Evolutionary conservation across 331 rosid genomes (phyloP).

Genomic region (Quercus tomentella): DNA sequence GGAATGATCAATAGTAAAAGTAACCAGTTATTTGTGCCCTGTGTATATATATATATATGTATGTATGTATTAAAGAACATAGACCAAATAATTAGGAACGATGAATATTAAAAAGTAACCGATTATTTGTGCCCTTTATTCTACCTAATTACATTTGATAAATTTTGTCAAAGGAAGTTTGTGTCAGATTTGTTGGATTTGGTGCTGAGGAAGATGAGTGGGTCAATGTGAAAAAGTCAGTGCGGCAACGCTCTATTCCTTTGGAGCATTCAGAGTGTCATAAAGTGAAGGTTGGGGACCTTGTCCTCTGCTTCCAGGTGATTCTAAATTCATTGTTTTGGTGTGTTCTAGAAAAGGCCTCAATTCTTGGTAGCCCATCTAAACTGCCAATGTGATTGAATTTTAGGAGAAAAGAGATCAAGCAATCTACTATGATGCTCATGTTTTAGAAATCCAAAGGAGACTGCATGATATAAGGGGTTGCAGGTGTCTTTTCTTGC

Average conservation of each 20-base stretch:
- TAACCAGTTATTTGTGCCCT: background rate
- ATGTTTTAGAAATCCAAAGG: constrained; percentile 64
- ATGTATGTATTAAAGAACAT: too few relatives aligned
- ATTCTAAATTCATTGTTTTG: background rate
- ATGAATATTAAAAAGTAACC: background rate
- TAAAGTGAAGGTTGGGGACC: constrained; percentile 64
- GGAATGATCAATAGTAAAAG: background rate
- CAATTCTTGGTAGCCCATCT: background rate
- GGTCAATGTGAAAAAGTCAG: constrained; percentile 59
- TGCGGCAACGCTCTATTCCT: constrained; percentile 85
- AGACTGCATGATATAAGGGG: constrained; percentile 95
- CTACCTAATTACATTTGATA: constrained; percentile 8
- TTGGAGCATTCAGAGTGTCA: constrained; percentile 68
- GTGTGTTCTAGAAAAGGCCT: background rate
- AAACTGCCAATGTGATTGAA: constrained; percentile 2
- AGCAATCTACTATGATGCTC: constrained; percentile 84
- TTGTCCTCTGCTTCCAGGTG: constrained; percentile 90
- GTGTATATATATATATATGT: too few relatives aligned
- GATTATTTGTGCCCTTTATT: background rate
- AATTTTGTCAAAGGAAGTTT: constrained; percentile 70
- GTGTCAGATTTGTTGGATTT: constrained; percentile 80
- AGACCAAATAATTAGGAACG: background rate
- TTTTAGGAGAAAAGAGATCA: constrained; percentile 81
- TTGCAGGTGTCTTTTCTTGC: constrained; percentile 76
- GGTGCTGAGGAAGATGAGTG: constrained; percentile 95